Conservation (phyloP, 2,329 filamentous ascomycete genomes). For the Exserohilum turcica region DNA sequence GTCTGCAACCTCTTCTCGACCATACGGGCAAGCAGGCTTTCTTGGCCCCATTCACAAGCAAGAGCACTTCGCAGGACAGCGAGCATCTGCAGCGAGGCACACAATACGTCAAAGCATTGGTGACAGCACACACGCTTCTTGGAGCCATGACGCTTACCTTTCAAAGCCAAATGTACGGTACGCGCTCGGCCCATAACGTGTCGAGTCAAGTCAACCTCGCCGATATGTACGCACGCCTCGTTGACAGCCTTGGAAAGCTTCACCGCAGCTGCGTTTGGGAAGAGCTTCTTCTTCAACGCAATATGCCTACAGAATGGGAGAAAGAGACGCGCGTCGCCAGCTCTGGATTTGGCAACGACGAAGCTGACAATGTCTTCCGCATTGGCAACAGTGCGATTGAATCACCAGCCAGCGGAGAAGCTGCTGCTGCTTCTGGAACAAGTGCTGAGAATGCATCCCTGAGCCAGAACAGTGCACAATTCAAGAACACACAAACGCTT, state of each 20-base stretch:
- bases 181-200: conserved; percentile 65
- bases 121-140: conserved; percentile 76
- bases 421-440: conserved; percentile 16
- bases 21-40: conserved; percentile 62
- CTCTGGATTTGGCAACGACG: conserved; percentile 46
- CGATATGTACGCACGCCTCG: conserved; percentile 78
- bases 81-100: conserved; percentile 68
- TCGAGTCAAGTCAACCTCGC: conserved; percentile 81
- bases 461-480: conserved; percentile 50
- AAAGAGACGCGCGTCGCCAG: conserved; percentile 52
- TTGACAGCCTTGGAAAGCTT: conserved; percentile 76
- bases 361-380: conserved; percentile 49
- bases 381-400: conserved; percentile 35
- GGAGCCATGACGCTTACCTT: conserved; percentile 77
- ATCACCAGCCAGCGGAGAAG: conserved; percentile 20
- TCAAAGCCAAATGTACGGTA: conserved; percentile 65
- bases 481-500: conserved; percentile 79
- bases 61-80: conserved; percentile 16
- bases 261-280: conserved; percentile 84
- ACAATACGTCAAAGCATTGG: conserved; percentile 74
- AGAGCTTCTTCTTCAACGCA: conserved; percentile 74
- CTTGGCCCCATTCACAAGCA: conserved; percentile 67
- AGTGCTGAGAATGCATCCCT: conserved; percentile 11
- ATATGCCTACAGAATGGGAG: conserved; percentile 73
- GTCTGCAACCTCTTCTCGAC: conserved; percentile 68